Conservation (phyloP, 495 filamentous ascomycete species). For the Penicillium cataractarum region DNA sequence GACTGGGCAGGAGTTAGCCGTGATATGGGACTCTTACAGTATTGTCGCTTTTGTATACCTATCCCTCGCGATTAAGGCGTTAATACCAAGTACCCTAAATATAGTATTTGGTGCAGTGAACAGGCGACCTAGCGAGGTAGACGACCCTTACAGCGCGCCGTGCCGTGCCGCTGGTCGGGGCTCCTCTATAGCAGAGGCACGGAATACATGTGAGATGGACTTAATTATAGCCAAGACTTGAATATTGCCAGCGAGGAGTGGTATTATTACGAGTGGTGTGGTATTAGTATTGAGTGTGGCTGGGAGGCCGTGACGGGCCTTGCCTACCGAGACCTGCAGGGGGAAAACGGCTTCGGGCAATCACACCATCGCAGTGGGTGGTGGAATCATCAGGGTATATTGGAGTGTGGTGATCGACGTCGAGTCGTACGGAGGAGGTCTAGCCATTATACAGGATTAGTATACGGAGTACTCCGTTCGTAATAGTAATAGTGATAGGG, state of each 20-base stretch:
- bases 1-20: no score
- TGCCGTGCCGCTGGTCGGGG: slow-evolving; percentile 3
- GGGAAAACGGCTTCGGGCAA: not conserved
- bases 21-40: no score
- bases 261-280: not conserved
- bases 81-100: no score
- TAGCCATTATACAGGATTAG: not conserved
- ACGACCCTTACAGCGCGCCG: not conserved
- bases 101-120: not conserved
- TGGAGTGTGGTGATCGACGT: not conserved
- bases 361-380: not conserved
- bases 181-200: no score
- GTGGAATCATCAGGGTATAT: not conserved
- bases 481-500: not conserved
- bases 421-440: not conserved
- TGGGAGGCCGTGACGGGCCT: not conserved
- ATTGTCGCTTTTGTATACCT: no score
- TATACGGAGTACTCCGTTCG: not conserved
- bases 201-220: no score
- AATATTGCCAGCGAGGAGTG: not conserved
- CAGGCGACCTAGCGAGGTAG: not conserved
- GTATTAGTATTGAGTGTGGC: not conserved
- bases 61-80: no score
- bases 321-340: no score
- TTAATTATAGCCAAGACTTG: not conserved